Conservation (phyloP, 2,329 filamentous ascomycete genomes). For the Orbilia quercus region DNA sequence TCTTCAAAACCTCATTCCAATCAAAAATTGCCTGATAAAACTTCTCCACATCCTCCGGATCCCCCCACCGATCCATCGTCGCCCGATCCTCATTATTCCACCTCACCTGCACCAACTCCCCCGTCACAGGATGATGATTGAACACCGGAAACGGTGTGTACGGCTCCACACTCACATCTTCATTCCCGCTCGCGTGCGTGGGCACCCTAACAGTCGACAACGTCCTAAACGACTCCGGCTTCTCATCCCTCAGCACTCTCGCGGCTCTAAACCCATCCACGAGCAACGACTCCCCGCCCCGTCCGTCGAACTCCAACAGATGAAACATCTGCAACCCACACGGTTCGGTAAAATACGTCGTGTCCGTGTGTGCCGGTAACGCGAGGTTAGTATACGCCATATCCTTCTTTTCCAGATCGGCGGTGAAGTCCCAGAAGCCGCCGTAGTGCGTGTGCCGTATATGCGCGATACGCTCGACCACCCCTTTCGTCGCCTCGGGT, state of each 20-base stretch:
- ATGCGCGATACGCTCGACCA: slow-evolving; percentile 84
- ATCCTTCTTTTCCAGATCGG: slow-evolving; percentile 86
- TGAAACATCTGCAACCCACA: slow-evolving; percentile 93
- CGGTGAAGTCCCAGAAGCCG: slow-evolving; percentile 86
- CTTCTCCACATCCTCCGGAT: slow-evolving; percentile 65
- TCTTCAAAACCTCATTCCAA: slow-evolving; percentile 77
- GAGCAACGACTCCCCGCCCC: slow-evolving; percentile 81
- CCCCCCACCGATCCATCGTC: slow-evolving; percentile 70
- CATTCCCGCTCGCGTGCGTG: slow-evolving; percentile 87
- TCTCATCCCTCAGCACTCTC: slow-evolving; percentile 68
- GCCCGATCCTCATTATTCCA: slow-evolving; percentile 96
- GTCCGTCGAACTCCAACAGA: slow-evolving; percentile 80
- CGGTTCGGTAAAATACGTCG: slow-evolving; percentile 93
- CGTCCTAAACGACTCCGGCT: slow-evolving; percentile 69
- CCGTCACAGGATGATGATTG: slow-evolving; percentile 67
- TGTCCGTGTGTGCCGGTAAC: slow-evolving; percentile 89
- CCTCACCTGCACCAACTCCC: slow-evolving; percentile 73
- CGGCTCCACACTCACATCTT: slow-evolving; percentile 82
- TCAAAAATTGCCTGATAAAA: slow-evolving; percentile 86
- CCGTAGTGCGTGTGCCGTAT: slow-evolving; percentile 93
- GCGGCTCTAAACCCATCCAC: slow-evolving; percentile 88
- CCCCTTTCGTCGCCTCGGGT: slow-evolving; percentile 76
- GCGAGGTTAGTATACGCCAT: slow-evolving; percentile 90
- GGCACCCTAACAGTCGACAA: slow-evolving; percentile 72
- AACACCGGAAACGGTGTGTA: slow-evolving; percentile 78